These are phyloP conservation scores for Pleurotus cornucopiae DNA, from an alignment of 768 basidiomycete genomes.

Conservation along the genomic window DNA sequence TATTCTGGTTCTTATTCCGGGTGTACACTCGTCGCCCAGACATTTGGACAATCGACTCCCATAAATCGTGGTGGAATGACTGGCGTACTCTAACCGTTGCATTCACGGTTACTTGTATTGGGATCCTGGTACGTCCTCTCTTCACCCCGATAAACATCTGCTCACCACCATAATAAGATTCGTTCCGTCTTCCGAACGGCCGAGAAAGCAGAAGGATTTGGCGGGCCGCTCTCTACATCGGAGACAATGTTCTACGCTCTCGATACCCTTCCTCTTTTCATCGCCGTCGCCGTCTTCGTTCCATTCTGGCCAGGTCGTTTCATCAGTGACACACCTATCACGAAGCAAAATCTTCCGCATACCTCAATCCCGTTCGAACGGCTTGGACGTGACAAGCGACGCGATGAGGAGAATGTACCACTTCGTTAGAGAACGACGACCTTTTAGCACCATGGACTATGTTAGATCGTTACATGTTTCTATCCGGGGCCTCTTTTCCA, in stretches of 20 bases:
- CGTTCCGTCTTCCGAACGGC: slow-evolving; percentile 46
- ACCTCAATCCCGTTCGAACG: too few relatives aligned
- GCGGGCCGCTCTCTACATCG: slow-evolving; percentile 39
- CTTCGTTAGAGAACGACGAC: too few relatives aligned
- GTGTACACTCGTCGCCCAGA: slow-evolving; percentile 29
- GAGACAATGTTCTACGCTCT: slow-evolving; percentile 55
- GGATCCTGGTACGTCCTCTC: slow-evolving; percentile 42
- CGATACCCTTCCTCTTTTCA: slow-evolving; percentile 51
- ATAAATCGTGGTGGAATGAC: slow-evolving; percentile 34
- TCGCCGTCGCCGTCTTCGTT: slow-evolving; percentile 42
- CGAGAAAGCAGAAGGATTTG: slow-evolving; percentile 49
- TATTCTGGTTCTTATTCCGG: slow-evolving; percentile 32
- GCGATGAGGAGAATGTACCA: too few relatives aligned
- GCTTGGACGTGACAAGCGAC: too few relatives aligned
- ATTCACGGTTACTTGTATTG: slow-evolving; percentile 39
- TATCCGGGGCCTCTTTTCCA: too few relatives aligned
- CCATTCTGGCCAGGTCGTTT: slow-evolving; percentile 53
- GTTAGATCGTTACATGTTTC: too few relatives aligned
- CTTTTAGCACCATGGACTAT: too few relatives aligned
- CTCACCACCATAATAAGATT: slow-evolving; percentile 24
- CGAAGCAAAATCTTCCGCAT: neutral
- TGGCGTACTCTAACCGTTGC: slow-evolving; percentile 45
- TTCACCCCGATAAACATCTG: neutral
- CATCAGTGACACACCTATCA: slow-evolving; percentile 16
- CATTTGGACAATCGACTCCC: slow-evolving; percentile 26